Conservation (phyloP, 768 basidiomycete genomes). For the Jaapia argillacea region DNA sequence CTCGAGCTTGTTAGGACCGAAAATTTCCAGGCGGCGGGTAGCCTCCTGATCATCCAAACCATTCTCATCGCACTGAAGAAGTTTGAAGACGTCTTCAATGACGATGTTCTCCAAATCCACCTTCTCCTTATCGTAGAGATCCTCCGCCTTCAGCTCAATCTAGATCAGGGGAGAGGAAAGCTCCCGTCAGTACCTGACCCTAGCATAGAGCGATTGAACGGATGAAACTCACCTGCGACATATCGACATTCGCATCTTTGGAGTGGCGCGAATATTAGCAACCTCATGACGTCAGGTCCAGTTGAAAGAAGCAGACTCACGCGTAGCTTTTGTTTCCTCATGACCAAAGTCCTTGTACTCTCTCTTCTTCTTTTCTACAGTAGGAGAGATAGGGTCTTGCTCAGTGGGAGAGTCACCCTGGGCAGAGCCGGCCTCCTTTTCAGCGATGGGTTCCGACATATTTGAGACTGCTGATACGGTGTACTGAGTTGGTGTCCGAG, state of each 20-base stretch:
- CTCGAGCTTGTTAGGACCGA: constrained; percentile 95
- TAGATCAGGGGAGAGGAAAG: too few relatives aligned
- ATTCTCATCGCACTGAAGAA: constrained; percentile 80
- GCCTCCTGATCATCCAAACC: constrained; percentile 77
- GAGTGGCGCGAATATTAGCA: constrained; percentile 5
- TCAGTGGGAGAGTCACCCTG: constrained; percentile 28
- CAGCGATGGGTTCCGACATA: constrained; percentile 34
- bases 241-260: constrained; percentile 84
- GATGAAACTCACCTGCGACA: too few relatives aligned
- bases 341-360: constrained; percentile 85
- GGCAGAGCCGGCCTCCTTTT: constrained; percentile 60
- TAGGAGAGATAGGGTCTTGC: constrained; percentile 11
- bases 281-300: constrained; percentile 6
- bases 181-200: too few relatives aligned
- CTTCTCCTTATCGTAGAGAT: constrained; percentile 97
- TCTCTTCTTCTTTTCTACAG: constrained; percentile 47
- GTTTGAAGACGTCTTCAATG: constrained; percentile 93
- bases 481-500: not conserved
- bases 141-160: constrained; percentile 89
- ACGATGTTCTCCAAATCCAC: constrained; percentile 97
- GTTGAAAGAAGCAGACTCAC: constrained; percentile 34
- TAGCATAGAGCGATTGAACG: constrained; percentile 26
- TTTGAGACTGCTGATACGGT: not conserved
- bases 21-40: constrained; percentile 75
- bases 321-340: constrained; percentile 55